phyloP scores from a whole-genome alignment of 495 filamentous ascomycete genomes.

The Penicillium odoratum region DNA sequence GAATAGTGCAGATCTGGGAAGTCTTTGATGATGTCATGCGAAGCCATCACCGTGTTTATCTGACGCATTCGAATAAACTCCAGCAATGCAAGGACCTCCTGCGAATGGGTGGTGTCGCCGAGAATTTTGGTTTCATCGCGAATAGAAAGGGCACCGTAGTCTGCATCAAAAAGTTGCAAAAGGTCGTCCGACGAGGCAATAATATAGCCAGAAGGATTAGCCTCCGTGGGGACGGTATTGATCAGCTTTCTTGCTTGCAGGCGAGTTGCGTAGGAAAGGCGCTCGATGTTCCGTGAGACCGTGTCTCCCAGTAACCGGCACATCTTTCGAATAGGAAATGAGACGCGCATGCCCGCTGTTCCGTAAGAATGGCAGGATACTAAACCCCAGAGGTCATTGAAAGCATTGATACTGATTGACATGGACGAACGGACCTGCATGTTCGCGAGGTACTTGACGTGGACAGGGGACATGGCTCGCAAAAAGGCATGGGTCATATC shows the following conservation, averaged over 20 bases:
- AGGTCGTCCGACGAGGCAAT: slow-evolving; percentile 88
- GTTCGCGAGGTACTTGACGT: slow-evolving; percentile 85
- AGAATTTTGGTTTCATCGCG: slow-evolving; percentile 85
- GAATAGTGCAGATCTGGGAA: slow-evolving; percentile 81
- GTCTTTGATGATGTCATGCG: slow-evolving; percentile 74
- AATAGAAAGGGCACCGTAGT: slow-evolving; percentile 85
- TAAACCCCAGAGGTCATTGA: slow-evolving; percentile 84
- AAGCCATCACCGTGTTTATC: slow-evolving; percentile 74
- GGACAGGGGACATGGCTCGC: slow-evolving; percentile 82
- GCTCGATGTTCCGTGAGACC: slow-evolving; percentile 84
- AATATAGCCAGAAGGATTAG: slow-evolving; percentile 89
- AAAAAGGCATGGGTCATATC: slow-evolving; percentile 87
- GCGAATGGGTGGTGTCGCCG: slow-evolving; percentile 70
- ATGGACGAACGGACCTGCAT: slow-evolving; percentile 91
- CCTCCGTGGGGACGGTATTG: slow-evolving; percentile 65
- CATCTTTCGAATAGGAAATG: slow-evolving; percentile 91
- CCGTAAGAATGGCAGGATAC: slow-evolving; percentile 87
- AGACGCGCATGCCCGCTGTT: slow-evolving; percentile 81
- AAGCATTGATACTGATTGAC: slow-evolving; percentile 90
- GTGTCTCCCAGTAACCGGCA: slow-evolving; percentile 89
- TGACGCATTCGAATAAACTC: slow-evolving; percentile 80
- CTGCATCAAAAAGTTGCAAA: slow-evolving; percentile 81
- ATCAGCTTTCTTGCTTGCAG: slow-evolving; percentile 57
- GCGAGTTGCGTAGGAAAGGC: slow-evolving; percentile 81
- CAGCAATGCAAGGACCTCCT: slow-evolving; percentile 82